Conservation (phyloP, 2,329 filamentous ascomycete genomes). For the Neonectria coccinea region DNA sequence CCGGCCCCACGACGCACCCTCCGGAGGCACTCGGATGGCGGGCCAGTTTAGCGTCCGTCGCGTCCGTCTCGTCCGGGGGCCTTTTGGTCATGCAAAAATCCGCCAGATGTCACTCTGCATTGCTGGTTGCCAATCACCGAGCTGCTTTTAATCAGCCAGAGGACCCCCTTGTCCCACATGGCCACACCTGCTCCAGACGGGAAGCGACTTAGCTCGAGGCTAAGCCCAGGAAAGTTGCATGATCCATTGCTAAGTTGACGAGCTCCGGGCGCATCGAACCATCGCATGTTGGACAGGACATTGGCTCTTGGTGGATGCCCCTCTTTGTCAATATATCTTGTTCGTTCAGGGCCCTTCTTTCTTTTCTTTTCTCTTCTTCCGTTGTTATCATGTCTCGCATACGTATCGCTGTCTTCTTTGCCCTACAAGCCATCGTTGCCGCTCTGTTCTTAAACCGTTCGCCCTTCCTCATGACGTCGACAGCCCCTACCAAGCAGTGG, state of each 20-base stretch:
- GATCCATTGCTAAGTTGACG: conserved; percentile 12
- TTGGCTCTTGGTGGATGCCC: conserved; percentile 10
- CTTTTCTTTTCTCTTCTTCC: conserved; percentile 12
- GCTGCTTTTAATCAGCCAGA: conserved; percentile 29
- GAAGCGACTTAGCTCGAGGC: conserved; percentile 10
- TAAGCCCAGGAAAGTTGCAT: conserved; percentile 22
- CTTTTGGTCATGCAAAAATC: conserved; percentile 2
- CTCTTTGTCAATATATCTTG: conserved; percentile 22
- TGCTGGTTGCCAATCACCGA: conserved; percentile 23
- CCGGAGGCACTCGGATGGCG: conserved; percentile 34
- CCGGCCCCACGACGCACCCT: conserved; percentile 37
- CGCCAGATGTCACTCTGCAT: not conserved
- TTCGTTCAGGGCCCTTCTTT: not conserved
- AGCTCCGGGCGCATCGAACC: conserved; percentile 29
- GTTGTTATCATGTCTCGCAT: conserved; percentile 38
- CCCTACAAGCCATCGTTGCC: conserved; percentile 46
- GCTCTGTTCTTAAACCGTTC: conserved; percentile 51
- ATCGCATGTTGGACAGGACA: conserved; percentile 5
- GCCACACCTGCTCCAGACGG: conserved; percentile 25
- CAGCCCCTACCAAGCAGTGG: conserved; percentile 55
- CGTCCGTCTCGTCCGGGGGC: conserved; percentile 10
- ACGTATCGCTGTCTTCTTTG: conserved; percentile 43
- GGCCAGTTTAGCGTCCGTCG: conserved; percentile 26
- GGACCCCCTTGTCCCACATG: conserved; percentile 1
- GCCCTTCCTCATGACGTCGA: conserved; percentile 51